Evolutionary conservation across 768 basidiomycete species (phyloP), one percentile per base, ranked within the genome.

Genomic region (Gymnopilus dilepis): DNA sequence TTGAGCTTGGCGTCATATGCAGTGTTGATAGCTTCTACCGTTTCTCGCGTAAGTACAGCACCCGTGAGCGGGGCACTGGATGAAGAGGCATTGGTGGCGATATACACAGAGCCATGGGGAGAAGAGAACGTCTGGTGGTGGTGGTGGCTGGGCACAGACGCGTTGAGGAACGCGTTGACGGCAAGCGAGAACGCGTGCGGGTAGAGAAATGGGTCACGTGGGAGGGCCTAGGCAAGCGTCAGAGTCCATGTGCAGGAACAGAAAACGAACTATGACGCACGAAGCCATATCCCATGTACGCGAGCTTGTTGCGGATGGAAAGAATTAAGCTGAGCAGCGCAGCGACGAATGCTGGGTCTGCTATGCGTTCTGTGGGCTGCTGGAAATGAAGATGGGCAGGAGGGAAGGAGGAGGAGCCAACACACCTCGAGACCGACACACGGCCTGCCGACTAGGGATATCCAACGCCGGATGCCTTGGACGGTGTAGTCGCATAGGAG

Each of bases 171-270:
- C 17, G 75, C 70, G 45, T 66, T 70, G 6, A 94, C 76, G 1
- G 83, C 82, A 24, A 76, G 72, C 21, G 82, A 68, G 61, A 94
- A 89, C 8, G 76, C 76, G 40, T 82, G 71, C 0, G 91, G 90
- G 59, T 91, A 83, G 45, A 91, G 76, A 69, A 95, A 93, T 0
- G 93, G 92, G 71, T 94, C 93, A 71, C 87, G 88, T 2, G 92
- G 89, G 37, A 88, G 76, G 47, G 72, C 60, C 69, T 75, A 56
- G 37, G 53, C 17, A 33, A 43, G 40, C 21, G 60, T 52, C 19
- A 62, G 42, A 19, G 56, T 26, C 19, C 50, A 57, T 42, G 61
- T 24, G 24, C 13, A 38, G 28, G 26, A 19, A 61, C 58, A 38
- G 22, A 28, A 17, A 34, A 47, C 22, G 11, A 42, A 51, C 34